Evolutionary conservation across 495 filamentous ascomycete genomes (phyloP).

Genomic region (Oidiodendron maius): DNA sequence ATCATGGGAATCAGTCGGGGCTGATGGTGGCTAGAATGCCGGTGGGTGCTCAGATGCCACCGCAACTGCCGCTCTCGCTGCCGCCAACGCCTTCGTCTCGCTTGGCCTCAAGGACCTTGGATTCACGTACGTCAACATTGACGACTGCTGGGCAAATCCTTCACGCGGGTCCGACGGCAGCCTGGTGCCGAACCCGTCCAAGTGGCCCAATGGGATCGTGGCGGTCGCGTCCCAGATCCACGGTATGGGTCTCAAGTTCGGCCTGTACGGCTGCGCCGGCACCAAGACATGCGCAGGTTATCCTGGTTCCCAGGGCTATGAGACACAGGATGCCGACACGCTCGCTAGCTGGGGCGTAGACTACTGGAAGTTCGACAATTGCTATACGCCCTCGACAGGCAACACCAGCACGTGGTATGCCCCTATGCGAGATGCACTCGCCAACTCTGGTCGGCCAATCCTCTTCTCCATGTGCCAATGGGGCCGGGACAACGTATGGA

Average conservation of each 20-base stretch:
- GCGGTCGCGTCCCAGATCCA: constrained; percentile 22
- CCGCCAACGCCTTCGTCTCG: constrained; percentile 4
- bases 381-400: neutral
- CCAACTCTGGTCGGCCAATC: constrained; percentile 24
- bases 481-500: constrained; percentile 16
- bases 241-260: constrained; percentile 26
- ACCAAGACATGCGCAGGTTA: constrained; percentile 4
- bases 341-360: constrained; percentile 11
- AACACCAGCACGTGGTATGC: constrained; percentile 8
- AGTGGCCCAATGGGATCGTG: constrained; percentile 23
- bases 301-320: constrained; percentile 4
- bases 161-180: neutral
- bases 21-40: neutral
- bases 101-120: constrained; percentile 9
- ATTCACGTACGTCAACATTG: constrained; percentile 8
- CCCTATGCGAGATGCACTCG: constrained; percentile 28
- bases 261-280: constrained; percentile 12
- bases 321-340: constrained; percentile 6
- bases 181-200: constrained; percentile 17
- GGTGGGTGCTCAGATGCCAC: constrained; percentile 5
- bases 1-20: neutral
- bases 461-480: constrained; percentile 30
- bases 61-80: constrained; percentile 3
- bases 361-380: no score
- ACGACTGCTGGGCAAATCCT: constrained; percentile 4